Conservation (phyloP, 441 rosid species). For the Pelargonium citronellum region DNA sequence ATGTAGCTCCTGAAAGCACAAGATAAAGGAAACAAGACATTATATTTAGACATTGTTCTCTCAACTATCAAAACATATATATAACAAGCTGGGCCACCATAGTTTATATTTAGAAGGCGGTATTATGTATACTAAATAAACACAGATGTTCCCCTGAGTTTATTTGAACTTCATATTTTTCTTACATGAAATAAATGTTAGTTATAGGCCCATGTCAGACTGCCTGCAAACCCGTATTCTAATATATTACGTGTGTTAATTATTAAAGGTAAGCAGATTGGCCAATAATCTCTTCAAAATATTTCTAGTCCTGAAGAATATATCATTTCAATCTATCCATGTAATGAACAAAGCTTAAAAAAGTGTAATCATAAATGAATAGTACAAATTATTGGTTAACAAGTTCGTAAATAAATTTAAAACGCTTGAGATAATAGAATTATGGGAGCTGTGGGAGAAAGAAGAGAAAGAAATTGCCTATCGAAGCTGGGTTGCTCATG, state of each 20-base stretch:
- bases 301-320: neutral
- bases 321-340: neutral
- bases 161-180: neutral
- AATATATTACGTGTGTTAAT: neutral
- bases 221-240: neutral
- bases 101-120: neutral
- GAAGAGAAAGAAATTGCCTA: conserved; percentile 46
- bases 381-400: neutral
- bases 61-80: conserved; percentile 6
- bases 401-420: neutral
- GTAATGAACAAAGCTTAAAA: too few relatives aligned
- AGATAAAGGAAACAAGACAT: conserved; percentile 13
- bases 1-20: conserved; percentile 47
- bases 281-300: neutral
- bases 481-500: conserved; percentile 41
- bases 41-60: conserved; percentile 2
- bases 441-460: conserved; percentile 5
- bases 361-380: neutral
- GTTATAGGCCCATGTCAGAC: neutral
- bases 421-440: neutral
- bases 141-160: neutral
- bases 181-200: neutral
- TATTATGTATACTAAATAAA: neutral
- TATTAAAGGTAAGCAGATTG: neutral
- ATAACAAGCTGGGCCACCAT: neutral